A percentile compares a stretch with the other conserved stretches of the same genome.
Evolutionary conservation across 2,329 filamentous ascomycete genomes (phyloP).

Genomic region (Beauveria rudraprayagi): DNA sequence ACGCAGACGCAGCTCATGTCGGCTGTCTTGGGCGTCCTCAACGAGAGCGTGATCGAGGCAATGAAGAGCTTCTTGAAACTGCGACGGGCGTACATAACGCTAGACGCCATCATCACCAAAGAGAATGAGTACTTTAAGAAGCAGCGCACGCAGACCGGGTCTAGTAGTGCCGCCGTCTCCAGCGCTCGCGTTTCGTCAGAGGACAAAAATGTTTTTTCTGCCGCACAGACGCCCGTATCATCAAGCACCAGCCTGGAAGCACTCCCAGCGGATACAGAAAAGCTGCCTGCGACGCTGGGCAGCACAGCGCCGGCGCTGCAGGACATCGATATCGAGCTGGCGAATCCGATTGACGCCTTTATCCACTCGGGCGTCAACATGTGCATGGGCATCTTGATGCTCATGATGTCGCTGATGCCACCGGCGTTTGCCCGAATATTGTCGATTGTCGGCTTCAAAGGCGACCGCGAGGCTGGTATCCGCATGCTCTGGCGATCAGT

Average conservation of each 20-base stretch:
- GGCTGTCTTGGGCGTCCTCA: conserved; percentile 80
- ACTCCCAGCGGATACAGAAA: conserved; percentile 37
- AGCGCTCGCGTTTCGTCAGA: neutral
- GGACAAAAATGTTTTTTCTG: conserved; percentile 25
- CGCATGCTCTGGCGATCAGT: conserved; percentile 86
- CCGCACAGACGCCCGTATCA: neutral
- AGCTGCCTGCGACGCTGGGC: conserved; percentile 20
- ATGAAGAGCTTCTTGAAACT: conserved; percentile 90
- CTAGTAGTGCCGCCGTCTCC: neutral
- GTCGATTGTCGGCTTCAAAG: conserved; percentile 82
- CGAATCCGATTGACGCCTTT: conserved; percentile 72
- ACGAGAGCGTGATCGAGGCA: conserved; percentile 86
- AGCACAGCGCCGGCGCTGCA: conserved; percentile 5
- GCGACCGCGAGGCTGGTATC: conserved; percentile 75
- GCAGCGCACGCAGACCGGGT: conserved; percentile 20
- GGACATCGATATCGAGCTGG: conserved; percentile 6
- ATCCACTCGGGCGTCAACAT: conserved; percentile 83
- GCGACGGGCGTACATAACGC: conserved; percentile 75
- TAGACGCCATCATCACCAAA: conserved; percentile 70
- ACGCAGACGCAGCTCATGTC: conserved; percentile 84
- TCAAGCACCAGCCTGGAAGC: neutral
- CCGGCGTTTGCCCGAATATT: conserved; percentile 83
- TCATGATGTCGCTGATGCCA: conserved; percentile 88
- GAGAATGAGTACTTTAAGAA: conserved; percentile 45
- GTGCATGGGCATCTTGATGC: conserved; percentile 78